Evolutionary conservation across 1,139 yeast genomes (phyloP), one percentile per base, ranked within the genome.

Genomic region (Candida sp.): DNA sequence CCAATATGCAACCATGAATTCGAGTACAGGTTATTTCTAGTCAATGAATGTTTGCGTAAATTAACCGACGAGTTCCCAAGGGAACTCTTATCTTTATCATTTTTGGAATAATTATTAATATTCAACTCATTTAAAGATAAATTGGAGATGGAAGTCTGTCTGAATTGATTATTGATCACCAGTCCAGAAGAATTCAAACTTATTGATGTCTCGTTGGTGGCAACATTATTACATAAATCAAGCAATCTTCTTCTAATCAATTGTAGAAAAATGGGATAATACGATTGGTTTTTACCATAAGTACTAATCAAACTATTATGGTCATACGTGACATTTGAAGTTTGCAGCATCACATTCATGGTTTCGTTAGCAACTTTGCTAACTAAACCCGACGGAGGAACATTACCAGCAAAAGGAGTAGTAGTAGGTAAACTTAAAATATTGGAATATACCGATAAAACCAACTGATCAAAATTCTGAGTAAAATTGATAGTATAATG

Each of bases 1-100:
- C 78, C 78, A 36, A 73, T 75, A 55, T 73, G 78, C 38, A 73
- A 60, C 79, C 78, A 73, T 48, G 63, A 69, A 48, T 61, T 64
- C 32, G 56, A 52, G 43, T 61, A 61, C 19, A 76, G 70, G 49
- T 72, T 73, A 49, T 71, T 71, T 50, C 78, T 60, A 0, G 78
- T 71, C 38, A 73, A 63, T 4, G 76, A 70, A 52, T 73, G 78
- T 49, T 73, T 73, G 39, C 79, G 60, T 48, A 73, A 63, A 49
- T 61, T 70, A 45, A 25, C 29, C 11, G 29, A 25, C 29, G 29
- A 25, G 29, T 25, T 25, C 6, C 11, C 11, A 12, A 2, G 6
- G 6, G 34, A 32, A 5, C 2, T 12, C 11, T 32, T 12, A 12
- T 32, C 19, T 32, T 32, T 32, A 32, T 32, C 34, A 12, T 9